These are phyloP conservation scores for Solanum pinnatisectum DNA, from an alignment of 257 asterid genomes.

Conservation along the genomic window DNA sequence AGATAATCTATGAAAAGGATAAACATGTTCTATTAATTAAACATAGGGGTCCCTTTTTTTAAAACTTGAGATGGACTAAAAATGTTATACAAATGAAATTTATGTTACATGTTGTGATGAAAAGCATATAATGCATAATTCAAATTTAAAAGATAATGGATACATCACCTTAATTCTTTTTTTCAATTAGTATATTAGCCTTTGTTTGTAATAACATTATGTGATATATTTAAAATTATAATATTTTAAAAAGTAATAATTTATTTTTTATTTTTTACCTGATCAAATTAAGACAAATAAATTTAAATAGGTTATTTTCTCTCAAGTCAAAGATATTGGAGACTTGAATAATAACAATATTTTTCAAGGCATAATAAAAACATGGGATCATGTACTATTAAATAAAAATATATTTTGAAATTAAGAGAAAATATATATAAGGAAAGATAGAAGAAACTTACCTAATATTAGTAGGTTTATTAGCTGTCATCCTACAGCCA, in stretches of 20 bases:
- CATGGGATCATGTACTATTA: not conserved
- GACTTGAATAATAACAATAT: not conserved
- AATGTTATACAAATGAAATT: too few species aligned
- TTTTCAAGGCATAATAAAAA: not conserved
- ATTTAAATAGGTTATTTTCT: too few species aligned
- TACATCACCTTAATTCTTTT: not conserved
- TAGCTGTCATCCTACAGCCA: not conserved
- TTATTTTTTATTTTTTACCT: too few species aligned
- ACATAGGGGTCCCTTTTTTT: too few species aligned
- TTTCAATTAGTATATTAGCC: not conserved
- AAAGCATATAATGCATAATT: too few species aligned
- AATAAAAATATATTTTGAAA: too few species aligned
- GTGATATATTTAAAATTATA: too few species aligned
- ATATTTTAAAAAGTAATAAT: too few species aligned
- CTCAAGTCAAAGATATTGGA: not conserved
- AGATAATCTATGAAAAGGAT: too few species aligned
- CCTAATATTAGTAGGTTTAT: not conserved
- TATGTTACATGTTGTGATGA: not conserved
- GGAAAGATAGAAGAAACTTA: not conserved
- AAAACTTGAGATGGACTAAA: too few species aligned
- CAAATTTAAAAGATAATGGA: not conserved
- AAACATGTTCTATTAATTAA: too few species aligned
- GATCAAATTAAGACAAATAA: not conserved
- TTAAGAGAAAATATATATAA: not conserved
- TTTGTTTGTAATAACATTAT: too few species aligned